phyloP scores from a whole-genome alignment of 441 rosid species.

The Mallotus japonicus region DNA sequence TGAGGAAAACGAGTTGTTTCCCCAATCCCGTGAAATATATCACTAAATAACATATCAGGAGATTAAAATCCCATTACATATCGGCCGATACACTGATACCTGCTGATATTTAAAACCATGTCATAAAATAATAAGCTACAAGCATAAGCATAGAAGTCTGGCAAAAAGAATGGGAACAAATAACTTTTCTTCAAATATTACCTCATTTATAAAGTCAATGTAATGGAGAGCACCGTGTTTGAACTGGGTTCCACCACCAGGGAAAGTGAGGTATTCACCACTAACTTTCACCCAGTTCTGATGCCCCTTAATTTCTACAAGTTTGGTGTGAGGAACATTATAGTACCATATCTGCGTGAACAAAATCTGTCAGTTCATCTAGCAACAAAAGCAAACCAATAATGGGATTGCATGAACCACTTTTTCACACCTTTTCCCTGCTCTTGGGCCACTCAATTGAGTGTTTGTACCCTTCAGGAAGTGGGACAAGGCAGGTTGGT shows the following conservation, averaged over 20 bases:
- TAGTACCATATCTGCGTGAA: conserved; percentile 76
- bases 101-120: no score
- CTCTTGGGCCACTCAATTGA: conserved; percentile 91
- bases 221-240: conserved; percentile 95
- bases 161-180: conserved; percentile 10
- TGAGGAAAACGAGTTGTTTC: no score
- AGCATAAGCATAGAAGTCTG: background rate
- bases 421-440: conserved; percentile 69
- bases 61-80: no score
- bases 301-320: conserved; percentile 81
- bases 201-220: conserved; percentile 91
- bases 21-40: no score
- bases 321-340: conserved; percentile 91
- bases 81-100: no score
- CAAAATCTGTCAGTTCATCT: conserved; percentile 17
- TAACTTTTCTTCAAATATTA: conserved; percentile 21
- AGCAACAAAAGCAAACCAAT: conserved; percentile 3
- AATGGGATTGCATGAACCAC: background rate
- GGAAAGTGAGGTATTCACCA: conserved; percentile 90
- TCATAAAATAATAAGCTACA: background rate
- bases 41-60: no score
- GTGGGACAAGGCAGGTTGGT: conserved; percentile 83
- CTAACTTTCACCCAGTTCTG: conserved; percentile 95
- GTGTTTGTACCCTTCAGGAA: conserved; percentile 77
- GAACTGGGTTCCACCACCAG: conserved; percentile 99